These are phyloP conservation scores for Ganoderma multipileum DNA, from an alignment of 1,284 basidiomycete genomes.

Conservation along the genomic window DNA sequence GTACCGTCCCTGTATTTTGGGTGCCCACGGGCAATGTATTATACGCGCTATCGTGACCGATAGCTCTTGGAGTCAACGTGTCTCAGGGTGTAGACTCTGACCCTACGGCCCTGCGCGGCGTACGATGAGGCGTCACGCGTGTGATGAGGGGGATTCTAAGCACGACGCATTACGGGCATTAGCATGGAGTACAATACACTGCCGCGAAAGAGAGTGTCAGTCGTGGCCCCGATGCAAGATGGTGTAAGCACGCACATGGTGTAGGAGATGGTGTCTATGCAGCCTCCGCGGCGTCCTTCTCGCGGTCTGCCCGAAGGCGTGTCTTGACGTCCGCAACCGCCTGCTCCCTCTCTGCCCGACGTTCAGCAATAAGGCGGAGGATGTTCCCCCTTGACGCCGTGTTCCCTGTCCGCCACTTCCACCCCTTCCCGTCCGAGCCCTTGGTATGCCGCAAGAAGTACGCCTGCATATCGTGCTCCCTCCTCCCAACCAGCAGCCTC, in stretches of 20 bases:
- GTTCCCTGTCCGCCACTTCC: slow-evolving; percentile 47
- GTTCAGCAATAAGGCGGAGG: slow-evolving; percentile 54
- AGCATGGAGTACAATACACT: background rate
- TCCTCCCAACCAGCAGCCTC: slow-evolving; percentile 56
- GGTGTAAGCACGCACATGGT: background rate
- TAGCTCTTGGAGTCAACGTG: background rate
- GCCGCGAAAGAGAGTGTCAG: background rate
- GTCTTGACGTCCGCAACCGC: slow-evolving; percentile 52
- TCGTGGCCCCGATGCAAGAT: background rate
- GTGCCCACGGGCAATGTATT: slow-evolving; percentile 27
- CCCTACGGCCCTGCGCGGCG: background rate
- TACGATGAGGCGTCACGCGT: too few species aligned
- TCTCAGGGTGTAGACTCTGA: background rate
- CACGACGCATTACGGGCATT: background rate
- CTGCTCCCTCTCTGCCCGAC: slow-evolving; percentile 62
- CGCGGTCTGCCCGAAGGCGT: slow-evolving; percentile 49
- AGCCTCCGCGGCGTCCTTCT: slow-evolving; percentile 18
- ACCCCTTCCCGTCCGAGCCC: slow-evolving; percentile 50
- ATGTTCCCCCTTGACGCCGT: slow-evolving; percentile 52
- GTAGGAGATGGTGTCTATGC: slow-evolving; percentile 11
- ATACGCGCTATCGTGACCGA: slow-evolving; percentile 9
- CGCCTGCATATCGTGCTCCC: slow-evolving; percentile 48
- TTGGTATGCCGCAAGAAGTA: slow-evolving; percentile 56
- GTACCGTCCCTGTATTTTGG: slow-evolving; percentile 28
- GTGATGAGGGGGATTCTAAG: background rate